Base-by-base conservation (phyloP, 305 asterid species). In the Rubia occidens region DNA sequence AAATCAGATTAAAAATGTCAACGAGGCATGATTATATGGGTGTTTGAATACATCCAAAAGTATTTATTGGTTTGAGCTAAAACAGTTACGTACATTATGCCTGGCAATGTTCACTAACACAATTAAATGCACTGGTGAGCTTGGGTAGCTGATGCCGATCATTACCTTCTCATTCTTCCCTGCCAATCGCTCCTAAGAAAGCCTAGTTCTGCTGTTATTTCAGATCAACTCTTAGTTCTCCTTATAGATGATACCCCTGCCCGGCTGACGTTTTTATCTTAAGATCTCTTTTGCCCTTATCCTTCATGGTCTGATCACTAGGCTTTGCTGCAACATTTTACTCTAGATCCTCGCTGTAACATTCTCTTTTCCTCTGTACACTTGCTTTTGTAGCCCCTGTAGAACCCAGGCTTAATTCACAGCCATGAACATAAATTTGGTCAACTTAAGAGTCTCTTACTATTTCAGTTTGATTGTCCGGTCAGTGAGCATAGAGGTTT, bases 121-220 rank as follows among this genome's bases (percentile, higher is more conserved):
- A 49, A 49, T 49, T 49, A 49, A 4, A 11, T 66, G 15, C 60
- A 26, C 29, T 26, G 17, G 21, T 17, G 18, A 17, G 24, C 51
- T 39, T 29, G 35, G 35, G 35, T 29, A 29, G 35, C 35, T 29
- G 35, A 29, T 29, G 35, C 35, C 35, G 32, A 15, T 37, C 45
- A 2, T 47, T 65, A 65, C 58, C 8, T 21, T 21, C 58, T 65
- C 68, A 32, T 61, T 32, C 14, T 65, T 51, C 69, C 18, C 21
- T 15, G 2, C 54, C 7, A 18, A 14, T 42, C 14, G 13, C 20
- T 43, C 35, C 18, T 2, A 43, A 20, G 20, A 10, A 35, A 9
- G 68, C 37, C 18, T 45, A 14, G n/a, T 42, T 64, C 37, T n/a
- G 17, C 40, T 65, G 37, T 65, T 44, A 21, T 39, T n/a, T 11